phyloP scores from a whole-genome alignment of 2,329 filamentous ascomycete genomes.

The Neospermospora avenae region DNA sequence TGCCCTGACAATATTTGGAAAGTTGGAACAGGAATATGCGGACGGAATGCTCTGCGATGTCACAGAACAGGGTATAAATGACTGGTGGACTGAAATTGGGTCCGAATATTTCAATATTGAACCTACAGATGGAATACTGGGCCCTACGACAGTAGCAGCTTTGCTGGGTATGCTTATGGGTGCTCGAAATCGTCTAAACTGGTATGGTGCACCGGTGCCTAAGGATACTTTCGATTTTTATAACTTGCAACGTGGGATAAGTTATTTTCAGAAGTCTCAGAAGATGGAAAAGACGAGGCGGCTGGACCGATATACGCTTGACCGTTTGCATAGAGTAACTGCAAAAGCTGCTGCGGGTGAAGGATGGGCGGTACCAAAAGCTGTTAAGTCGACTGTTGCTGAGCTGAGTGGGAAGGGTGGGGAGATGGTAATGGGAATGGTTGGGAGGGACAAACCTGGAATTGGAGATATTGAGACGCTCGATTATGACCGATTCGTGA shows the following conservation, averaged over 20 bases:
- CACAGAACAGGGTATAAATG: slow-evolving; percentile 82
- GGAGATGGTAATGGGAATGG: slow-evolving; percentile 94
- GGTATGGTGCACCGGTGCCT: slow-evolving; percentile 75
- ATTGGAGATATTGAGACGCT: slow-evolving; percentile 91
- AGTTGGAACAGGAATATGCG: slow-evolving; percentile 81
- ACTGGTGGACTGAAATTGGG: slow-evolving; percentile 96
- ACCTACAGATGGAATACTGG: slow-evolving; percentile 87
- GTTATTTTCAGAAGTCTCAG: slow-evolving; percentile 84
- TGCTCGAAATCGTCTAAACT: slow-evolving; percentile 83
- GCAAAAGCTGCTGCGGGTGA: slow-evolving; percentile 87
- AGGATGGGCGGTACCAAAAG: slow-evolving; percentile 87
- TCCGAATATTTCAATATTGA: slow-evolving; percentile 90
- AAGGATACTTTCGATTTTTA: slow-evolving; percentile 92
- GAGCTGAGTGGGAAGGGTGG: slow-evolving; percentile 92
- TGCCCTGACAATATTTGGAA: slow-evolving; percentile 82
- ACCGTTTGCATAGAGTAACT: slow-evolving; percentile 76
- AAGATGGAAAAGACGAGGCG: slow-evolving; percentile 75
- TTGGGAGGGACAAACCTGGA: slow-evolving; percentile 77
- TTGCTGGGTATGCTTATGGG: slow-evolving; percentile 86
- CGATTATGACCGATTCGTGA: slow-evolving; percentile 80
- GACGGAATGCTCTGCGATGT: slow-evolving; percentile 92
- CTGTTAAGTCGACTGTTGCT: slow-evolving; percentile 91
- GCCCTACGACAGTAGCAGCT: slow-evolving; percentile 86
- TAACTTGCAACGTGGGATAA: slow-evolving; percentile 77
- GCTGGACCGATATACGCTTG: slow-evolving; percentile 78